Base-by-base conservation (phyloP, 495 filamentous ascomycete genomes). In the Cudoniella acicularis region DNA sequence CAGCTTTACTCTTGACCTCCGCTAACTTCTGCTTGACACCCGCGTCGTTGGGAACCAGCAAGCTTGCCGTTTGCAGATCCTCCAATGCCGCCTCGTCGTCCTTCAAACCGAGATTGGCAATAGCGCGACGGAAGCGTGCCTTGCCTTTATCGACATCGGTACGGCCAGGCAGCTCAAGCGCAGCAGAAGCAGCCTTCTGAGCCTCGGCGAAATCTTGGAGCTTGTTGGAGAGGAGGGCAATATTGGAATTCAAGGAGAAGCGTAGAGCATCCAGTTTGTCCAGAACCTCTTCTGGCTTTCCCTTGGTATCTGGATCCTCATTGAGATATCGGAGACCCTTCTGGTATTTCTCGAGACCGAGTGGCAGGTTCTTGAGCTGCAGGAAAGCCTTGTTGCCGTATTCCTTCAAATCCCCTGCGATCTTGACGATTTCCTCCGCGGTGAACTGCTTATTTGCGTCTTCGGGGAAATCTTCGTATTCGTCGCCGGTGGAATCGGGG, bases 401-500 rank as follows among this genome's bases (percentile, higher is more conserved):
- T 18, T 87, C 89, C 77, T 98, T 98, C 64, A 96, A 83, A 63
- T 89, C 88, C n/a, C 79, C 75, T 1, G 90, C 91, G 62, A 99
- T 91, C 70, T 87, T 82, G 55, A 87, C 79, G 47, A 93, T 83
- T 61, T 87, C 78, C 36, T 78, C 66, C 1, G 85, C 87, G 26
- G 85, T 80, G 85, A 72, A 26, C 26, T 58, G 1, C 9, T 30
- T 13, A 16, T 43, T 51, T 59, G 76, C 69, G 75, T 99, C 94
- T 69, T 95, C 92, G 22, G 94, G 93, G 77, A 89, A 99, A 71
- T 98, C 95, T 73, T 98, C 95, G 75, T 95, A 97, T 11, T 85
- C 79, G 73, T 99, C 94, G 52, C 95, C 94, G 17, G 88, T 92
- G 25, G 80, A 75, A 70, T 98, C 95, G 43, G 87, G 77, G 9